Conservation (phyloP, 805 yeast species). For the Candida berthetii region DNA sequence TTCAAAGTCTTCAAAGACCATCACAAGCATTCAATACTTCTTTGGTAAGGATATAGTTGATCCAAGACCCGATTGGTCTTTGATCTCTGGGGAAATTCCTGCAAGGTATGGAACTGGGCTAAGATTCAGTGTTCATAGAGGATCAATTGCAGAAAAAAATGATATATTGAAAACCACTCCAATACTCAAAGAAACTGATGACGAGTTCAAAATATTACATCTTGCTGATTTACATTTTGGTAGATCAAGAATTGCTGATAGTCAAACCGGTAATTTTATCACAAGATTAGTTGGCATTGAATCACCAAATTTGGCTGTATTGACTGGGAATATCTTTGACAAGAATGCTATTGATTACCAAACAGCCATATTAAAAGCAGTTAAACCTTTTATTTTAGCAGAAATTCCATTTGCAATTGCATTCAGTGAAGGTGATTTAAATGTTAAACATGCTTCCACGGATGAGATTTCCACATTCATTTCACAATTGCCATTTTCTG, state of each 20-base stretch:
- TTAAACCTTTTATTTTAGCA: conserved; percentile 45
- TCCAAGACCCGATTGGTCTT: conserved; percentile 52
- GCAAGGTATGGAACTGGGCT: not conserved
- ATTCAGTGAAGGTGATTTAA: conserved; percentile 58
- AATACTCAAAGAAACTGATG: conserved; percentile 21
- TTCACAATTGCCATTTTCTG: conserved; percentile 43
- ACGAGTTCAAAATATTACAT: conserved; percentile 54
- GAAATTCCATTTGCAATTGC: conserved; percentile 55
- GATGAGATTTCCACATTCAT: conserved; percentile 38
- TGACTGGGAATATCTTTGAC: conserved; percentile 62
- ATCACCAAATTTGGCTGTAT: conserved; percentile 53
- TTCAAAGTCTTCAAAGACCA: conserved; percentile 23
- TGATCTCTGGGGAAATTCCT: conserved; percentile 16
- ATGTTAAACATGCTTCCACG: conserved; percentile 36
- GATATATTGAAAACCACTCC: conserved; percentile 5
- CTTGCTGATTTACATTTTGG: conserved; percentile 67
- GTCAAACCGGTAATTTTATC: conserved; percentile 43
- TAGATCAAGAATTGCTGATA: conserved; percentile 45
- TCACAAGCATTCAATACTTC: conserved; percentile 43
- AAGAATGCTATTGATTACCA: conserved; percentile 55
- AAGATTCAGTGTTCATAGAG: conserved; percentile 5
- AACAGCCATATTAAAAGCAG: conserved; percentile 53
- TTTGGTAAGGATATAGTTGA: conserved; percentile 53
- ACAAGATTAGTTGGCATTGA: conserved; percentile 47
- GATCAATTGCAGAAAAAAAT: not conserved